phyloP scores from a whole-genome alignment of 495 filamentous ascomycete species.

The Arthonia radiata region DNA sequence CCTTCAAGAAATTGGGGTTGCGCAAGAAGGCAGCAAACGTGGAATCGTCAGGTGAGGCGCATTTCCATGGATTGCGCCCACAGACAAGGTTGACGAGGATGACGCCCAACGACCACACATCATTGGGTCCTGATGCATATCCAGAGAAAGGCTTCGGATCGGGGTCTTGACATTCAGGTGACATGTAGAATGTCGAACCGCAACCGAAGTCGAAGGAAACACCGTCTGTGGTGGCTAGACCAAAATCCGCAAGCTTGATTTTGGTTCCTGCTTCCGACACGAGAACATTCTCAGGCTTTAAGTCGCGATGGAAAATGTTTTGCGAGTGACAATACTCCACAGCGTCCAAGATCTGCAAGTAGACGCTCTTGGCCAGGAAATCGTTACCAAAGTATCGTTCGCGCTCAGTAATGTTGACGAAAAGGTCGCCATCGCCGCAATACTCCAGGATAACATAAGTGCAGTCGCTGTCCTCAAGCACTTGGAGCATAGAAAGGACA shows the following conservation, averaged over 20 bases:
- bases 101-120: constrained; percentile 93
- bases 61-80: constrained; percentile 96
- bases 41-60: constrained; percentile 74
- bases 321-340: constrained; percentile 82
- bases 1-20: constrained; percentile 68
- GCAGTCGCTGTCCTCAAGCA: constrained; percentile 79
- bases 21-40: constrained; percentile 82
- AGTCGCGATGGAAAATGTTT: constrained; percentile 90
- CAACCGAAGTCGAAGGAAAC: constrained; percentile 88
- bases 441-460: constrained; percentile 94
- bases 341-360: constrained; percentile 93
- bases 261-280: constrained; percentile 69
- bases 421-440: constrained; percentile 91
- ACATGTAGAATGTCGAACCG: constrained; percentile 98
- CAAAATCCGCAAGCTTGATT: constrained; percentile 93
- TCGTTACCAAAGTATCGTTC: constrained; percentile 88
- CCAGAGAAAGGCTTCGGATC: constrained; percentile 50
- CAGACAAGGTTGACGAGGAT: constrained; percentile 95
- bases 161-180: constrained; percentile 91
- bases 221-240: constrained; percentile 64
- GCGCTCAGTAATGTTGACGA: constrained; percentile 87
- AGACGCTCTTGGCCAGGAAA: constrained; percentile 57
- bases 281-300: constrained; percentile 96
- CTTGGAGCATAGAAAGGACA: constrained; percentile 82
- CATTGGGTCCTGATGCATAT: constrained; percentile 84